A percentile compares a stretch with the other conserved stretches of the same genome.
These are phyloP conservation scores for Agrocybe praecox DNA, from an alignment of 768 basidiomycete species.

Conservation along the genomic window DNA sequence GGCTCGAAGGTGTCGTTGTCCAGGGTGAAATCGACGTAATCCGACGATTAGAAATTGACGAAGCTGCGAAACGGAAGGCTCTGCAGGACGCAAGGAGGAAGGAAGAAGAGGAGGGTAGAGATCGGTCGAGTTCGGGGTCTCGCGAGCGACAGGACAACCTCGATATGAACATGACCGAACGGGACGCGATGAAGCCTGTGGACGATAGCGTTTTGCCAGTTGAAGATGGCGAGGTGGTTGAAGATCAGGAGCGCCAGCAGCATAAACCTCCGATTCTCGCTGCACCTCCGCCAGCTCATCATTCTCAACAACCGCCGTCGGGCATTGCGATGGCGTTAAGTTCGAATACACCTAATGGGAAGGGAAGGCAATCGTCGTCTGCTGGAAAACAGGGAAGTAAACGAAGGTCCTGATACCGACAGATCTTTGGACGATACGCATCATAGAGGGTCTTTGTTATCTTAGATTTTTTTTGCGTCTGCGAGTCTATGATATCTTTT, in stretches of 20 bases:
- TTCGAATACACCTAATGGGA: constrained; percentile 8
- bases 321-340: constrained; percentile 19
- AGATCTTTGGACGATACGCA: no score
- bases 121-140: constrained; percentile 12
- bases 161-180: constrained; percentile 39
- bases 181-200: constrained; percentile 75
- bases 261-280: constrained; percentile 19
- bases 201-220: constrained; percentile 41
- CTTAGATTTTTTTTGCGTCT: no score
- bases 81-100: constrained; percentile 42
- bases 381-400: background rate
- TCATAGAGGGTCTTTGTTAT: no score
- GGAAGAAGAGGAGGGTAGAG: constrained; percentile 3
- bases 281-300: constrained; percentile 15
- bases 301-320: constrained; percentile 1
- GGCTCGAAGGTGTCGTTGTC: constrained; percentile 84
- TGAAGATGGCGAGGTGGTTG: constrained; percentile 10
- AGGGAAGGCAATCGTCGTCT: background rate
- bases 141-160: constrained; percentile 36
- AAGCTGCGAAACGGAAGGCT: constrained; percentile 41
- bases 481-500: no score
- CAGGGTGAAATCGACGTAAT: constrained; percentile 91
- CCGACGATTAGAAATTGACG: constrained; percentile 51
- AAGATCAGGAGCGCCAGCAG: background rate
- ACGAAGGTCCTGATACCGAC: no score